phyloP scores from a whole-genome alignment of 306 rosid genomes.

The Phaseolus lunatus region DNA sequence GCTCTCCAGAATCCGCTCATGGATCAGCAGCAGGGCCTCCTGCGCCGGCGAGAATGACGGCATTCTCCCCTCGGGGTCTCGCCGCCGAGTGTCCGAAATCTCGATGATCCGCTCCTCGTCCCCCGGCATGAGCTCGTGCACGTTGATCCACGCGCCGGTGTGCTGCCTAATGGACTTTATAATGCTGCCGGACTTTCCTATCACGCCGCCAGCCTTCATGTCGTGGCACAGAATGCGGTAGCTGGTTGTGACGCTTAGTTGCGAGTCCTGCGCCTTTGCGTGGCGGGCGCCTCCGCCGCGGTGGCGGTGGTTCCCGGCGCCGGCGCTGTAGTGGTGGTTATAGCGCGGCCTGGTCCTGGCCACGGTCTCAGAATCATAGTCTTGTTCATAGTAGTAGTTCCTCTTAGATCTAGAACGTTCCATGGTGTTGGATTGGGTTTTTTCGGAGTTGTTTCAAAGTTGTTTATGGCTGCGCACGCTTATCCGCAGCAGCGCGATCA shows the following conservation, averaged over 20 bases:
- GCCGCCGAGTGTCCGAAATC: constrained; percentile 94
- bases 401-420: constrained; percentile 99
- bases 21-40: constrained; percentile 88
- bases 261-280: constrained; percentile 63
- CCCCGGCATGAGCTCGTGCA: constrained; percentile 83
- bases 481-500: background rate
- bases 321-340: constrained; percentile 69
- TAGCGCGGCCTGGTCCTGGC: constrained; percentile 84
- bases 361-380: constrained; percentile 81
- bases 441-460: background rate
- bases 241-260: constrained; percentile 68
- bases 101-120: constrained; percentile 97
- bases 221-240: constrained; percentile 94
- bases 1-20: constrained; percentile 88
- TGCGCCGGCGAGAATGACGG: constrained; percentile 97
- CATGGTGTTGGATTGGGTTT: constrained; percentile 46
- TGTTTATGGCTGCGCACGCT: background rate
- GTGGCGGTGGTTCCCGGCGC: constrained; percentile 55
- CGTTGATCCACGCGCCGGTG: constrained; percentile 99
- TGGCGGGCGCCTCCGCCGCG: constrained; percentile 62
- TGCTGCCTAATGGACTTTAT: constrained; percentile 95
- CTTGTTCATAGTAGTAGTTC: constrained; percentile 92
- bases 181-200: constrained; percentile 95
- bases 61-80: constrained; percentile 93
- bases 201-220: constrained; percentile 90